Evolutionary conservation across 108 stramenopile genomes (phyloP), one percentile per base, ranked within the genome.

Genomic region (Parmales sp.): DNA sequence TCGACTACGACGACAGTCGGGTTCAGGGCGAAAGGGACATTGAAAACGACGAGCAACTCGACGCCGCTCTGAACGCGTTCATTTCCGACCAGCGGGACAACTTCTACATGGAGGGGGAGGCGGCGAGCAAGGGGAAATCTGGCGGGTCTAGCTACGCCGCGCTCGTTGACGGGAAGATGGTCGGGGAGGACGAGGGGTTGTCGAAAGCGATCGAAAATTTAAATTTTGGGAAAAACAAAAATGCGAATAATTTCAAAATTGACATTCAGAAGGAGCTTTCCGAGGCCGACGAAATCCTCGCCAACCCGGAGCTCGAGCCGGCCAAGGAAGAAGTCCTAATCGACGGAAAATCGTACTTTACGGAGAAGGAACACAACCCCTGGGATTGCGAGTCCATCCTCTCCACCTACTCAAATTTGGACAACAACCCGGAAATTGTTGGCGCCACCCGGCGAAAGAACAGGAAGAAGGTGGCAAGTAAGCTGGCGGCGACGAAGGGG

Each of bases 301-400:
- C 81, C 23, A 83, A 82, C 50, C 88, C 88, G 3, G 76, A 81
- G 66, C 74, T 80, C 54, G 83, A 83, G 20, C 50, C 68, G 6
- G 89, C 92, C 0, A 71, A 79, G 1, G 89, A 90, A 72, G 88
- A 90, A 31, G 73, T 93, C 31, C 75, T 89, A 16, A 90, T 89
- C 54, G 89, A 90, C 68, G 91, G 91, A 18, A 89, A 89, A 68
- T 80, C 78, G 28, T 93, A 93, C 72, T 93, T 82, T 69, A 78
- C 86, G 2, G 80, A 79, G 37, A 78, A 69, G 25, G 74, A 79
- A 41, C 68, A 80, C 29, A 92, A 91, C 67, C 91, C 86, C n/a
- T 98, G 93, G 93, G 96, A 98, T 76, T 98, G 96, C 66, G 95
- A 95, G 70, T 87, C 89, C 65, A 89, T 98, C 39, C 75, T 98